Percentiles rank a stretch among this genome's conserved stretches.
phyloP scores from a whole-genome alignment of 129 eudicot genomes.

The Scalesia atractyloides region DNA sequence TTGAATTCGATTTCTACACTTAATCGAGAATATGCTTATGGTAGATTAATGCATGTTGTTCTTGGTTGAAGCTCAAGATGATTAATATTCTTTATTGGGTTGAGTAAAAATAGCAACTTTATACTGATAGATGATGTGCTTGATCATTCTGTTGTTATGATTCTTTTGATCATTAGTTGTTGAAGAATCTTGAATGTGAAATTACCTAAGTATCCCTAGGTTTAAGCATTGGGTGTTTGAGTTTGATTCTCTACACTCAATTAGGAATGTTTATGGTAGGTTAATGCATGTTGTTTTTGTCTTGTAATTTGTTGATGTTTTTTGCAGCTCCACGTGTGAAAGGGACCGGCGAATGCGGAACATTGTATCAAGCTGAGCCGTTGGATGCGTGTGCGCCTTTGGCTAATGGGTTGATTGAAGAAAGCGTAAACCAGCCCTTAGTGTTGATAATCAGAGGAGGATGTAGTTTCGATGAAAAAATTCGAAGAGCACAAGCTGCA shows the following conservation, averaged over 20 bases:
- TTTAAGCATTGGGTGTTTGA: constrained; percentile 7
- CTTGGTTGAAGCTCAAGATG: too few relatives aligned
- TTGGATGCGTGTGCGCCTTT: constrained; percentile 71
- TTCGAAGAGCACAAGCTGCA: constrained; percentile 83
- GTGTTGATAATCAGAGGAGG: constrained; percentile 83
- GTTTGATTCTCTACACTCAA: background rate
- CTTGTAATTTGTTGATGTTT: constrained; percentile 23
- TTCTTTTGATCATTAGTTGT: background rate
- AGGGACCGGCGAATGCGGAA: constrained; percentile 63
- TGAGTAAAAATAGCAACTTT: background rate
- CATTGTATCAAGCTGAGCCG: constrained; percentile 73
- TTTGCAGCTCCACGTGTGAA: constrained; percentile 73
- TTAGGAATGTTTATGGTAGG: constrained; percentile 12
- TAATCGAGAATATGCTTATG: constrained; percentile 10
- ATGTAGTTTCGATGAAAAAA: constrained; percentile 92
- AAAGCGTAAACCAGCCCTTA: constrained; percentile 40
- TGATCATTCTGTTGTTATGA: background rate
- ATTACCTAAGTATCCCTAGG: background rate
- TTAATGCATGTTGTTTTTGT: background rate
- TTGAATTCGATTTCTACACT: background rate
- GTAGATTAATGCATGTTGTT: background rate
- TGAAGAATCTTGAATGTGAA: constrained; percentile 13
- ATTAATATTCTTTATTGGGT: background rate
- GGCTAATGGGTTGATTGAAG: constrained; percentile 35
- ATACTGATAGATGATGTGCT: background rate